Conservation (phyloP, 2,329 filamentous ascomycete species). For the Macroventuria anomochaeta region DNA sequence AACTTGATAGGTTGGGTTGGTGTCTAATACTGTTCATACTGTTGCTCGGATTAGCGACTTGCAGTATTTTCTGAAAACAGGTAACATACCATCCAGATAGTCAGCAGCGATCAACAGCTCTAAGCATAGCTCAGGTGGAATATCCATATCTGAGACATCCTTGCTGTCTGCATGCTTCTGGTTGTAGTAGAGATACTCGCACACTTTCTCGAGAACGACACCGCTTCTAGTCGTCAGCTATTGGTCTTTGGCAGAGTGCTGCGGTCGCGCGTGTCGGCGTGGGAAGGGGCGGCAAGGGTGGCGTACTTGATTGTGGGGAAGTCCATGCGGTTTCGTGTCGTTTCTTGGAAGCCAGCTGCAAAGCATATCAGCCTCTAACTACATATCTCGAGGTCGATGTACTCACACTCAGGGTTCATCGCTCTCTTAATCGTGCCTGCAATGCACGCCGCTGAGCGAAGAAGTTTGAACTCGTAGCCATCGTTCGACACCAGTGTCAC, state of each 20-base stretch:
- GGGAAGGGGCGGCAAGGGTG: background rate
- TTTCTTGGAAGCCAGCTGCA: constrained; percentile 69
- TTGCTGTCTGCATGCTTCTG: constrained; percentile 73
- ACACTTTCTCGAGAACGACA: constrained; percentile 77
- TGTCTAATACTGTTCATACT: too few species aligned
- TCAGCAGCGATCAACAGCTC: constrained; percentile 80
- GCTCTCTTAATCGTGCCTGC: constrained; percentile 77
- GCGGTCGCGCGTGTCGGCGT: background rate
- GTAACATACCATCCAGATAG: constrained; percentile 61
- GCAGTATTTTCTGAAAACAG: too few species aligned
- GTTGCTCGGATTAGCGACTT: too few species aligned
- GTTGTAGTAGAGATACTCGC: constrained; percentile 84
- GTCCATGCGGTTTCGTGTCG: constrained; percentile 66
- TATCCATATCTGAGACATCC: constrained; percentile 80
- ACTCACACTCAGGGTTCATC: constrained; percentile 71
- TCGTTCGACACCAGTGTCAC: constrained; percentile 79
- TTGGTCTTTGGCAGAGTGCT: background rate
- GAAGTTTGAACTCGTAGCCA: constrained; percentile 77
- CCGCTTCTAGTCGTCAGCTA: constrained; percentile 58
- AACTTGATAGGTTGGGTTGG: too few species aligned
- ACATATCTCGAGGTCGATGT: background rate
- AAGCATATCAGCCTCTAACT: background rate
- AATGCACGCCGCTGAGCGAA: constrained; percentile 72
- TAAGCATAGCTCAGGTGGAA: constrained; percentile 78
- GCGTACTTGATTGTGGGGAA: constrained; percentile 76